Evolutionary conservation across 2,329 filamentous ascomycete species (phyloP), one percentile per base, ranked within the genome.

Genomic region (Verticillium alfalfae): DNA sequence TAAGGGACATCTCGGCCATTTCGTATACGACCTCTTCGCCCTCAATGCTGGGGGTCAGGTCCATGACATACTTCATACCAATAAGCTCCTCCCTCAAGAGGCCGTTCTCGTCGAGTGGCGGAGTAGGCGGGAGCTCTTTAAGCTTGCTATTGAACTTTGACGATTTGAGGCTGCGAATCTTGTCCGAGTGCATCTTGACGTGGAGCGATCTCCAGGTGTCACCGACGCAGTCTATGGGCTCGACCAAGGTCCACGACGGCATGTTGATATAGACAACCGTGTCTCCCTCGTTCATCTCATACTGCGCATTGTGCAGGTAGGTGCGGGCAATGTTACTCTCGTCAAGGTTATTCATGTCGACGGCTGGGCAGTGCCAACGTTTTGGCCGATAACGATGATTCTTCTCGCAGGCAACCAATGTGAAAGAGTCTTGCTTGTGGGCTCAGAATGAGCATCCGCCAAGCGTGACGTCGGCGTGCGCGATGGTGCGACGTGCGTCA

Each of bases 1-100:
- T 83, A 60, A 88, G 81, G 13, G 81, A 88, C 13, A 89, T 68
- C 62, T 86, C 81, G 1, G 83, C 84, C 62, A 87, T 78, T 62
- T 84, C 76, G 31, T 84, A 81, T 1, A 88, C 82, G 10, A 85
- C 80, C 13, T 88, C 87, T 2, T 89, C 86, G 1, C 85, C 88
- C 68, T 88, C 82, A 0, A 73, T 73, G 0, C 84, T 80, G 0
- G 87, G 88, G 0, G 86, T 89, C 13, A 90, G 76, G 66, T 91
- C 87, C 39, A 91, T 67, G 18, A 89, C 74, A 65, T 83, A 89
- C 62, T 80, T 79, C 67, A 89, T 73, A 0, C 78, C 81, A 2
- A 72, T 66, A 0, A 54, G 58, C n/a, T 59, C 41, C 10, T 59
- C 58, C 16, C 6, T 6, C 2, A 7, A 18, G 45, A 59, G 6